These are phyloP conservation scores for Coniferiporia sulphurascens DNA, from an alignment of 1,284 basidiomycete genomes.

Conservation along the genomic window DNA sequence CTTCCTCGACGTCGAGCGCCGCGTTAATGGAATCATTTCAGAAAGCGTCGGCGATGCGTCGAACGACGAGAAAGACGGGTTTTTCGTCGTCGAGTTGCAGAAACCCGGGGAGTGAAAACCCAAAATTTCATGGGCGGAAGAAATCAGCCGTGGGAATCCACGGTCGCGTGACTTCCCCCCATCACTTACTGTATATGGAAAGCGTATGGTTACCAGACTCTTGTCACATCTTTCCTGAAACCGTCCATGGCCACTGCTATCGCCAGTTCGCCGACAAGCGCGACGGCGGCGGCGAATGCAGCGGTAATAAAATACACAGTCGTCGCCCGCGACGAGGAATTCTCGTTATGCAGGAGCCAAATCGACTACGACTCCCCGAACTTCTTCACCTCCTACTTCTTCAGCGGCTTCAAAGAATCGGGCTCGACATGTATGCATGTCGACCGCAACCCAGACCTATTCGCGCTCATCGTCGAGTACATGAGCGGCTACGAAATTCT, in stretches of 20 bases:
- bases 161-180: neutral
- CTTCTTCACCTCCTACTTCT: conserved; percentile 20
- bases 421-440: conserved; percentile 10
- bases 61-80: conserved; percentile 5
- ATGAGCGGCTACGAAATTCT: conserved; percentile 20
- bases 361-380: conserved; percentile 21
- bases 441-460: conserved; percentile 20
- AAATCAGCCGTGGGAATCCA: neutral
- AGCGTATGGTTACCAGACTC: neutral
- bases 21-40: conserved; percentile 32
- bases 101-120: neutral
- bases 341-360: conserved; percentile 16
- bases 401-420: conserved; percentile 19
- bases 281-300: neutral
- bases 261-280: neutral
- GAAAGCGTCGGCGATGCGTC: neutral
- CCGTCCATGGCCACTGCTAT: neutral
- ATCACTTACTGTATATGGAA: neutral
- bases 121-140: neutral
- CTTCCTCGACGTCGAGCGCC: conserved; percentile 37
- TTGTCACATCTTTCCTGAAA: neutral
- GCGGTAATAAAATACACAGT: conserved; percentile 13
- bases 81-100: neutral
- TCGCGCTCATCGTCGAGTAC: conserved; percentile 21
- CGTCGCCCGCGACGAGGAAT: conserved; percentile 19